Evolutionary conservation across 495 filamentous ascomycete species (phyloP).

Genomic region (Ramalina peruviana): DNA sequence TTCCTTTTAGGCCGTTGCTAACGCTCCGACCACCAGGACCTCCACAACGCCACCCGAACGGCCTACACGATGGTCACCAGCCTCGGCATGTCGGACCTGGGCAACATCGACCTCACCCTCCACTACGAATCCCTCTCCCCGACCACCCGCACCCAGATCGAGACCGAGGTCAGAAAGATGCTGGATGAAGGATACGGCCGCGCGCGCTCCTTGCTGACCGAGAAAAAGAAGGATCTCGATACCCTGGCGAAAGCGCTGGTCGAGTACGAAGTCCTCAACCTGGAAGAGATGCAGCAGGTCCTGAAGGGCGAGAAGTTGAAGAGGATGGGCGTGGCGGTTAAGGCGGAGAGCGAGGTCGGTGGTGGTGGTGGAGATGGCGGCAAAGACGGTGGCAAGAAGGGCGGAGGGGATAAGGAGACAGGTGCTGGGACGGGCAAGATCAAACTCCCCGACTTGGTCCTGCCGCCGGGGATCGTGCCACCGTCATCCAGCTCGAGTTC

Average conservation of each 20-base stretch:
- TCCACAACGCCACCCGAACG: slow-evolving; percentile 59
- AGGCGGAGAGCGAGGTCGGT: slow-evolving; percentile 19
- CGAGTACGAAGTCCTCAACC: slow-evolving; percentile 83
- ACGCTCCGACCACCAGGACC: slow-evolving; percentile 57
- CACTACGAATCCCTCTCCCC: slow-evolving; percentile 71
- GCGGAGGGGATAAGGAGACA: slow-evolving; percentile 61
- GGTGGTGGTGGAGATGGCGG: slow-evolving; percentile 2
- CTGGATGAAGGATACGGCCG: slow-evolving; percentile 71
- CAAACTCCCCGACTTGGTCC: slow-evolving; percentile 11
- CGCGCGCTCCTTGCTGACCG: slow-evolving; percentile 47
- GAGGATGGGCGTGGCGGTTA: slow-evolving; percentile 30
- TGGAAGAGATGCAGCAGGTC: slow-evolving; percentile 79
- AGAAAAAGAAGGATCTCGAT: slow-evolving; percentile 70
- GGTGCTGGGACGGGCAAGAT: slow-evolving; percentile 23
- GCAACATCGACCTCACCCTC: slow-evolving; percentile 71
- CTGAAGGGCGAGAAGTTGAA: slow-evolving; percentile 74
- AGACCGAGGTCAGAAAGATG: slow-evolving; percentile 69
- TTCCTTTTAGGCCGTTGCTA: slow-evolving; percentile 1
- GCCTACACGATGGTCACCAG: slow-evolving; percentile 77
- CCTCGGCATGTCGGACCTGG: slow-evolving; percentile 81
- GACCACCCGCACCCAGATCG: slow-evolving; percentile 72
- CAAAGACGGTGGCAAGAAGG: slow-evolving; percentile 25
- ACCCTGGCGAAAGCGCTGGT: slow-evolving; percentile 74
- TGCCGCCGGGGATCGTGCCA: slow-evolving; percentile 9
- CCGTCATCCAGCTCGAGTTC: too few relatives aligned